Percentiles rank a stretch among this genome's conserved stretches.
Conservation (phyloP, 169 alveolate genomes). For the Plasmodium berghei region DNA sequence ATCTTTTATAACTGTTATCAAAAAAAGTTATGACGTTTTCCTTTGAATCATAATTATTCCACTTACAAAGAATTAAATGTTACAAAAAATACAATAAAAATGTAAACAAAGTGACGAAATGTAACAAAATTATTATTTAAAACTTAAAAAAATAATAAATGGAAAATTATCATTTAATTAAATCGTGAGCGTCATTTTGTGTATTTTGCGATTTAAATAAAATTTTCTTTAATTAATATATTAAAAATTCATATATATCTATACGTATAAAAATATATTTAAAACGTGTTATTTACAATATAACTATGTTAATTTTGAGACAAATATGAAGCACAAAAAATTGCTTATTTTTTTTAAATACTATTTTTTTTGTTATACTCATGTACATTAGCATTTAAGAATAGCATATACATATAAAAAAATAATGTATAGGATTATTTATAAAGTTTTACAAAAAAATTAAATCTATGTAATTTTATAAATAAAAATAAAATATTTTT, state of each 20-base stretch:
- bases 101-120: slow-evolving; percentile 19
- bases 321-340: slow-evolving; percentile 22
- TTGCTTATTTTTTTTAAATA: slow-evolving; percentile 14
- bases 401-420: slow-evolving; percentile 17
- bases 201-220: background rate
- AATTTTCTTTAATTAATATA: slow-evolving; percentile 7
- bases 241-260: slow-evolving; percentile 4
- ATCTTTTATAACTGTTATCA: slow-evolving; percentile 26
- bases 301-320: slow-evolving; percentile 21
- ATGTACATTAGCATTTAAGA: slow-evolving; percentile 5
- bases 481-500: slow-evolving; percentile 9
- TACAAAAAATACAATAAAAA: slow-evolving; percentile 12
- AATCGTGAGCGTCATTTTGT: slow-evolving; percentile 6
- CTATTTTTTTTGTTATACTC: slow-evolving; percentile 16
- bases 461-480: slow-evolving; percentile 9
- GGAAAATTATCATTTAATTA: slow-evolving; percentile 10
- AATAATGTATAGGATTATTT: slow-evolving; percentile 8
- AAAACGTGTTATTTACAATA: background rate
- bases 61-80: slow-evolving; percentile 18
- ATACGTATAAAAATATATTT: slow-evolving; percentile 5
- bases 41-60: slow-evolving; percentile 34
- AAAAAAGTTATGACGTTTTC: slow-evolving; percentile 13
- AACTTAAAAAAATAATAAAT: background rate
- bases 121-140: slow-evolving; percentile 44
- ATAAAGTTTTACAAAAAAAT: slow-evolving; percentile 14